phyloP scores from a whole-genome alignment of 768 basidiomycete species.

The Mycena rebaudengoi region DNA sequence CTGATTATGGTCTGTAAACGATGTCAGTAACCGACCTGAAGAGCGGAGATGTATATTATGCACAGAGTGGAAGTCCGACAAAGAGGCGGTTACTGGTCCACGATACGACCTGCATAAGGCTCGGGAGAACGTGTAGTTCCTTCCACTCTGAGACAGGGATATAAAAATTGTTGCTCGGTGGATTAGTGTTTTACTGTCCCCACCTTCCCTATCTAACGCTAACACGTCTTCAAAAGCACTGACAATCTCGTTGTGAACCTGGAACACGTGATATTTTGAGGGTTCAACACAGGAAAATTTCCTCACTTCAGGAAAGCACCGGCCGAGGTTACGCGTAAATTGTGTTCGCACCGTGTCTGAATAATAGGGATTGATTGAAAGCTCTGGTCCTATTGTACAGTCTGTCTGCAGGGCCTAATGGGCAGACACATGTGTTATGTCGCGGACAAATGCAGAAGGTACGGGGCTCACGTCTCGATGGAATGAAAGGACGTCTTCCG shows the following conservation, averaged over 20 bases:
- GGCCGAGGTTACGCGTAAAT: not conserved
- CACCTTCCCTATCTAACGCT: not conserved
- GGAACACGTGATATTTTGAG: too few species aligned
- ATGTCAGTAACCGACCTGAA: not conserved
- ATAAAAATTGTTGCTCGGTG: too few species aligned
- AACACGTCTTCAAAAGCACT: not conserved
- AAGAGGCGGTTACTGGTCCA: not conserved
- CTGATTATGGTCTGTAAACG: not conserved
- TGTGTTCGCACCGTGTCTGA: not conserved
- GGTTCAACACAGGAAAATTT: too few species aligned
- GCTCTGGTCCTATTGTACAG: not conserved
- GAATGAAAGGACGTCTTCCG: constrained; percentile 1
- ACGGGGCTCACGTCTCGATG: not conserved
- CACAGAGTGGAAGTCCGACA: not conserved
- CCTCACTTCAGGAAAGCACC: not conserved
- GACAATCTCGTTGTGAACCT: not conserved
- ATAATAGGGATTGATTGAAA: not conserved
- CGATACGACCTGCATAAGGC: not conserved
- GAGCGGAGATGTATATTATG: not conserved
- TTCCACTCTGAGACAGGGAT: too few species aligned
- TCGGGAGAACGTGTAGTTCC: not conserved
- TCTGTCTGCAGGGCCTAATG: not conserved
- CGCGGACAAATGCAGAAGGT: not conserved
- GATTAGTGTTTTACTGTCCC: too few species aligned
- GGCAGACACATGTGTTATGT: not conserved